Percentiles rank a stretch among this genome's conserved stretches.
Evolutionary conservation across 1,284 basidiomycete species (phyloP).

Genomic region (Fomitopsis palustris): DNA sequence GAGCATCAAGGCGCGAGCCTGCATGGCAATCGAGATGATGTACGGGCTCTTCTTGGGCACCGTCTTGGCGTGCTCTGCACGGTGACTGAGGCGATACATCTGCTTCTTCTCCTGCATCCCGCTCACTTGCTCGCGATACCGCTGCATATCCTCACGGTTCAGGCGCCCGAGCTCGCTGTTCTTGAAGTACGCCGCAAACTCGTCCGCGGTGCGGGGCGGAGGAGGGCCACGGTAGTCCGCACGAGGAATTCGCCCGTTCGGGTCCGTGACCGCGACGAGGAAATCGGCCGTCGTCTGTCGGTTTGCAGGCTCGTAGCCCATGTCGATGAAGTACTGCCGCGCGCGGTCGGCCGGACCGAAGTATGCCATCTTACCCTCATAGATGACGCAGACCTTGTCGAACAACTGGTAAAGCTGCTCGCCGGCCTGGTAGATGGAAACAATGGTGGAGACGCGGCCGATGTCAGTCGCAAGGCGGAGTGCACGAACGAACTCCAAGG

Average conservation of each 20-base stretch:
- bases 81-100: constrained; percentile 46
- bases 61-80: constrained; percentile 44
- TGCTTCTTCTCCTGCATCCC: constrained; percentile 24
- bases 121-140: constrained; percentile 37
- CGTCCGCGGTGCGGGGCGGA: constrained; percentile 45
- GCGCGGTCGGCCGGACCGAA: constrained; percentile 53
- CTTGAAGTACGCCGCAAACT: constrained; percentile 48
- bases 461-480: constrained; percentile 56
- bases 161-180: constrained; percentile 33
- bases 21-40: constrained; percentile 40
- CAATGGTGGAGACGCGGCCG: constrained; percentile 45
- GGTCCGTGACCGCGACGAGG: constrained; percentile 50
- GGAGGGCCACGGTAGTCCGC: constrained; percentile 36
- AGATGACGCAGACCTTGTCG: constrained; percentile 63
- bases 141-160: constrained; percentile 44
- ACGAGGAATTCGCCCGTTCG: constrained; percentile 43
- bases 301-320: constrained; percentile 55
- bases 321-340: constrained; percentile 55
- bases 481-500: constrained; percentile 54
- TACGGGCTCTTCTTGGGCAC: constrained; percentile 28
- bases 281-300: constrained; percentile 63
- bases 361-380: constrained; percentile 63
- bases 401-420: constrained; percentile 47
- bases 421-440: constrained; percentile 62
- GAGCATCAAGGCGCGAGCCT: constrained; percentile 62